Evolutionary conservation across 495 filamentous ascomycete genomes (phyloP).

Genomic region (Xylaria bambusicola): DNA sequence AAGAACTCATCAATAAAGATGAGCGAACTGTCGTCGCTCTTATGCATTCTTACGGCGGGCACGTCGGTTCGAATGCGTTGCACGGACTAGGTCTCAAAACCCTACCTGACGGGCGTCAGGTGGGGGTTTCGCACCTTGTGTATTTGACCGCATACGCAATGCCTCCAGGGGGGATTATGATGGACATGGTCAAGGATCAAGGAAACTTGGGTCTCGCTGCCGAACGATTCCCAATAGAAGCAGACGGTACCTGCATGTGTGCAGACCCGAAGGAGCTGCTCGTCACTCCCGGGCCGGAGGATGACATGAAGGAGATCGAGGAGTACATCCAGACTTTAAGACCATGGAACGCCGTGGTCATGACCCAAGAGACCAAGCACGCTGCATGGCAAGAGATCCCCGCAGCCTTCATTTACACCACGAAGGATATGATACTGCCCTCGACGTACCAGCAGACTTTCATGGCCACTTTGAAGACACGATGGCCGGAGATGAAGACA

Average conservation of each 20-base stretch:
- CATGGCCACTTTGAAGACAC: constrained; percentile 30
- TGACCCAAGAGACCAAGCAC: too few species aligned
- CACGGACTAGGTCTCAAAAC: constrained; percentile 23
- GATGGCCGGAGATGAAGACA: constrained; percentile 28
- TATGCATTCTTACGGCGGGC: constrained; percentile 41
- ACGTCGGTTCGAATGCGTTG: constrained; percentile 36
- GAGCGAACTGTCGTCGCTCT: constrained; percentile 30
- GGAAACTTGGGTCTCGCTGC: too few species aligned
- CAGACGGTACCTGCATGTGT: too few species aligned
- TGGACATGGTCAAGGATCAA: too few species aligned
- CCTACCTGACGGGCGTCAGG: constrained; percentile 13
- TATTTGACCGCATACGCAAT: constrained; percentile 36
- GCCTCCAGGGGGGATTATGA: constrained; percentile 18
- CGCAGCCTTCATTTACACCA: constrained; percentile 38
- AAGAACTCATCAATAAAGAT: constrained; percentile 27
- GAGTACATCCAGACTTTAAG: too few species aligned
- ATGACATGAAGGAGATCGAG: too few species aligned
- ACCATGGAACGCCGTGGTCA: too few species aligned
- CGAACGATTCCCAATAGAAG: too few species aligned
- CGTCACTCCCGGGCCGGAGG: too few species aligned
- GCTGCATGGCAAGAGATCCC: constrained; percentile 30
- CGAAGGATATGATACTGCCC: constrained; percentile 37
- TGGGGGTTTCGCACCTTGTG: constrained; percentile 35
- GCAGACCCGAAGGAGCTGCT: too few species aligned
- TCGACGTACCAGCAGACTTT: constrained; percentile 41